These are phyloP conservation scores for Aurifilum marmelostoma DNA, from an alignment of 2,329 filamentous ascomycete species.

Conservation along the genomic window DNA sequence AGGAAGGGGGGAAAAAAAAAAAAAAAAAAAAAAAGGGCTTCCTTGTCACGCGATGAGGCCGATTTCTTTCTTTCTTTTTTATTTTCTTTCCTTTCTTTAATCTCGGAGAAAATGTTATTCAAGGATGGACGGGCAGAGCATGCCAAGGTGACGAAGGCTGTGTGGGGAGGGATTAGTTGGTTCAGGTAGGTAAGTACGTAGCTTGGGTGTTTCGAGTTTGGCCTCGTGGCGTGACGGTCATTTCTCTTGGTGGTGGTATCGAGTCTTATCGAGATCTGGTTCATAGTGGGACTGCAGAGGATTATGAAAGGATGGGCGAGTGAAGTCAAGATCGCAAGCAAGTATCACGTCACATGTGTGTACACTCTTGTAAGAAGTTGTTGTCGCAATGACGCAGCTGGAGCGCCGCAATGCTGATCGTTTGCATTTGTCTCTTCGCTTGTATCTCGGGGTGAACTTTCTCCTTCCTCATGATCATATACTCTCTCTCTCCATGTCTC, in stretches of 20 bases:
- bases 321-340: background rate
- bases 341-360: constrained; percentile 4
- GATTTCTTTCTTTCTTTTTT: background rate
- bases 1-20: too few species aligned
- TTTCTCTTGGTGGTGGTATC: background rate
- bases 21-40: background rate
- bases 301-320: background rate
- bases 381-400: constrained; percentile 4
- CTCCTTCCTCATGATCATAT: background rate
- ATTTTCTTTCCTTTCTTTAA: background rate
- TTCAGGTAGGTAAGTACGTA: background rate
- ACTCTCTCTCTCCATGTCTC: constrained; percentile 5
- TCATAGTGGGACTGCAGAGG: background rate
- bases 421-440: constrained; percentile 6
- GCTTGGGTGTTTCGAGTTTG: constrained; percentile 1
- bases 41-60: background rate
- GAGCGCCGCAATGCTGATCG: constrained; percentile 1
- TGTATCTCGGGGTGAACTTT: background rate
- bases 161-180: background rate
- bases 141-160: background rate
- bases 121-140: background rate
- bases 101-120: background rate
- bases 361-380: background rate
- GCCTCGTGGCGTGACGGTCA: background rate
- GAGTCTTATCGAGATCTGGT: background rate